Evolutionary conservation across 192 early-diverging fungal genomes (phyloP), one percentile per base, ranked within the genome.

Genomic region (Backusella mclennaniae): DNA sequence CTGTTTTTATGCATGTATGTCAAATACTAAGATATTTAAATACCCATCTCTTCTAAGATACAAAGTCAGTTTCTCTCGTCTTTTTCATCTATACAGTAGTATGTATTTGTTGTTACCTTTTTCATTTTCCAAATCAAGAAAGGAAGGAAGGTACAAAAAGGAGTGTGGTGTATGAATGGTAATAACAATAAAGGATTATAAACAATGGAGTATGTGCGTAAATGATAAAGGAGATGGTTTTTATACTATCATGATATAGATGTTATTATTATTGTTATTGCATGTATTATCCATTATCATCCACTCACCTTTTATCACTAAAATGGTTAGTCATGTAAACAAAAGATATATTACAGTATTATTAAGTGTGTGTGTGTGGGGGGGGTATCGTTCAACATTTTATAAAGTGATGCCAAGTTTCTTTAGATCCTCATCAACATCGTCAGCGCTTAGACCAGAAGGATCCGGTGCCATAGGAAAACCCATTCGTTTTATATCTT

Each of bases 351-450:
- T 21, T 63, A 63, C 56, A 63, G 29, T 26, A 63, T 63, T 29
- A 63, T 63, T 29, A 63, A 63, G 56, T 29, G 23, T 63, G 56
- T 59, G 53, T 56, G n/a, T 56, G 53, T 53, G 56, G 11, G 56
- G 56, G 56, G 56, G 56, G 56, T 63, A 63, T 63, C 56, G 56
- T 63, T 26, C 26, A 63, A 63, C 8, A 14, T 38, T 41, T 41
- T 44, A 75, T 38, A 15, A 35, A 69, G 78, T 73, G 82, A 88
- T 82, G 11, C 83, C 84, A 68, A 88, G 75, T 31, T 77, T 78
- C 46, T 77, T 42, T 67, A 86, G 79, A 72, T 88, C 87, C 4
- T 84, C 84, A 23, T 84, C 79, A 31, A 88, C 74, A 41, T 88
- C 84, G 44, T 77, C 26, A 17, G 35, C 31, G 41, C 26, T 74